Percentiles rank a stretch among this genome's conserved stretches.
phyloP scores from a whole-genome alignment of 2,329 filamentous ascomycete genomes.

The Alternaria hordeiaustralica region DNA sequence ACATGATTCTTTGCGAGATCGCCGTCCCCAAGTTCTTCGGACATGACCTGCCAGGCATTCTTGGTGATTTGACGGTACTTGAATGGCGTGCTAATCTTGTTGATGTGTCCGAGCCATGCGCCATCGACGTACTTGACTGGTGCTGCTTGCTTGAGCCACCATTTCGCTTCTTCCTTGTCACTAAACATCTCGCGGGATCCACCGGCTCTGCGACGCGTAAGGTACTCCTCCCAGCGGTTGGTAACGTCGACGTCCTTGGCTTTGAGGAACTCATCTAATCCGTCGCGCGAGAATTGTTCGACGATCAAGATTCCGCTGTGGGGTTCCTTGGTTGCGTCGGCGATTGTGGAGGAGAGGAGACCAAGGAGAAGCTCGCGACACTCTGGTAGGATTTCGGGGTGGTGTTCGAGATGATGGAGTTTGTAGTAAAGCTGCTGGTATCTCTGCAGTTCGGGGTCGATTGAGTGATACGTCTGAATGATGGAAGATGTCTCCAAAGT shows the following conservation, averaged over 20 bases:
- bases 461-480: neutral
- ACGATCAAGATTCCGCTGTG: slow-evolving; percentile 42
- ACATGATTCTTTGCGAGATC: slow-evolving; percentile 57
- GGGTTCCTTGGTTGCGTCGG: slow-evolving; percentile 19
- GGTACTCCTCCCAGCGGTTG: slow-evolving; percentile 44
- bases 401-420: slow-evolving; percentile 52
- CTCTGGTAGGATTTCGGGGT: slow-evolving; percentile 44
- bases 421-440: slow-evolving; percentile 50
- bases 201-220: slow-evolving; percentile 43
- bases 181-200: slow-evolving; percentile 47
- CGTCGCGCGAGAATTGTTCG: slow-evolving; percentile 35
- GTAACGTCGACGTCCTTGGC: slow-evolving; percentile 40
- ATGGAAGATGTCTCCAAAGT: neutral
- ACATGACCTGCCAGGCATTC: slow-evolving; percentile 57
- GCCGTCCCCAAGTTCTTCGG: slow-evolving; percentile 60
- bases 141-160: slow-evolving; percentile 51
- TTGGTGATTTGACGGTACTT: slow-evolving; percentile 49
- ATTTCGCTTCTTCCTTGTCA: slow-evolving; percentile 46
- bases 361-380: slow-evolving; percentile 44
- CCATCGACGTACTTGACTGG: slow-evolving; percentile 59
- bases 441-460: slow-evolving; percentile 10
- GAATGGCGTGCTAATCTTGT: slow-evolving; percentile 55
- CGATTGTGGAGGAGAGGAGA: slow-evolving; percentile 46
- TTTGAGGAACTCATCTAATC: slow-evolving; percentile 38
- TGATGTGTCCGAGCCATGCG: slow-evolving; percentile 57